Conservation (phyloP, 345 rosid genomes). For the Bruguiera sexangula region DNA sequence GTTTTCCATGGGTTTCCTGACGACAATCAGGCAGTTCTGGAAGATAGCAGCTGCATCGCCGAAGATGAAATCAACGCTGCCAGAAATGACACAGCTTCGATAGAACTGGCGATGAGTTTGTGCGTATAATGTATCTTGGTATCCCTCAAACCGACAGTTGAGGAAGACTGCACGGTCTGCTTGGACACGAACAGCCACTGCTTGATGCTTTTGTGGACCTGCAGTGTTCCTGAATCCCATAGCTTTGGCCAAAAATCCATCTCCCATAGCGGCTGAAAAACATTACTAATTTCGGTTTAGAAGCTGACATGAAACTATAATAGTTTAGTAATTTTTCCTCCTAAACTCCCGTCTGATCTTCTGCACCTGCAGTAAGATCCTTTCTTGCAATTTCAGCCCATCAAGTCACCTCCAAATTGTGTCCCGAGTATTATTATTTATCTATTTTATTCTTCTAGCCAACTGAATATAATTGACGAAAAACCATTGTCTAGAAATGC, state of each 20-base stretch:
- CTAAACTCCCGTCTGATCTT: too few species aligned
- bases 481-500: too few species aligned
- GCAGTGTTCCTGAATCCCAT: slow-evolving; percentile 92
- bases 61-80: slow-evolving; percentile 81
- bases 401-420: too few species aligned
- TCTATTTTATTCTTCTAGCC: too few species aligned
- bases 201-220: slow-evolving; percentile 64
- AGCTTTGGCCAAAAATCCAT: slow-evolving; percentile 60
- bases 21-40: slow-evolving; percentile 62
- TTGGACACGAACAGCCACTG: slow-evolving; percentile 72
- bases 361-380: too few species aligned
- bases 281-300: background rate
- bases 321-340: too few species aligned
- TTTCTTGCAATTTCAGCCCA: too few species aligned
- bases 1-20: slow-evolving; percentile 51
- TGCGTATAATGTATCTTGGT: slow-evolving; percentile 64
- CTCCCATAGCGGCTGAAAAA: slow-evolving; percentile 59
- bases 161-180: slow-evolving; percentile 61
- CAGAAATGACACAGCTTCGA: slow-evolving; percentile 59
- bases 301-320: too few species aligned
- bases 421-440: too few species aligned
- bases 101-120: slow-evolving; percentile 84
- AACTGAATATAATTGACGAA: too few species aligned
- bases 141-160: slow-evolving; percentile 77
- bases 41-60: slow-evolving; percentile 80